A percentile compares a stretch with the other conserved stretches of the same genome.
Evolutionary conservation across 306 rosid genomes (phyloP).

Genomic region (Corylus americana): DNA sequence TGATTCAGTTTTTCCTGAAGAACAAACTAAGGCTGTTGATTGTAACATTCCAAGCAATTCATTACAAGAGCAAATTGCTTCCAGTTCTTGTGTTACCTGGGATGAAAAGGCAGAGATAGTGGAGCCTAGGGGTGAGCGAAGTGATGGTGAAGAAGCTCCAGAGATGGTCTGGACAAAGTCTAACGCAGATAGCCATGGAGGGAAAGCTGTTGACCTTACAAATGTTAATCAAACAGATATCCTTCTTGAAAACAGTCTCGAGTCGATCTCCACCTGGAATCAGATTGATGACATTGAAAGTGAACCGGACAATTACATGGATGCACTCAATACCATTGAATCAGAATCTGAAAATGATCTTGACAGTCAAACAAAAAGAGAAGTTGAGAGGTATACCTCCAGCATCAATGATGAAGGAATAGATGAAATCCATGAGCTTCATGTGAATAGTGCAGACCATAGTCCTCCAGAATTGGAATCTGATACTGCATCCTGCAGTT

Average conservation of each 20-base stretch:
- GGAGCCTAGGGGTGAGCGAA: constrained; percentile 50
- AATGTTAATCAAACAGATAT: constrained; percentile 22
- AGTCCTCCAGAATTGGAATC: constrained; percentile 43
- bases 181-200: constrained; percentile 32
- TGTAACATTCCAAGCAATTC: constrained; percentile 51
- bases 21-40: constrained; percentile 34
- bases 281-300: constrained; percentile 70
- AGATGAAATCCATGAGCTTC: constrained; percentile 39
- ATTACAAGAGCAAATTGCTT: constrained; percentile 56
- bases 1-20: constrained; percentile 45
- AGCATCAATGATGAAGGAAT: constrained; percentile 31
- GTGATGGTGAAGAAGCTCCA: constrained; percentile 43
- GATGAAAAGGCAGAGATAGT: constrained; percentile 87
- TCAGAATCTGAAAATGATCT: constrained; percentile 81
- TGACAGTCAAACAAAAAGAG: constrained; percentile 74
- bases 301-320: constrained; percentile 79
- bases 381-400: constrained; percentile 41
- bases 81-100: constrained; percentile 76
- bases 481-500: constrained; percentile 35
- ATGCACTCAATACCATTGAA: constrained; percentile 90
- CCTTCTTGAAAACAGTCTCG: constrained; percentile 24
- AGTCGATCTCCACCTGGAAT: constrained; percentile 35
- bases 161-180: constrained; percentile 37
- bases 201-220: constrained; percentile 24
- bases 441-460: constrained; percentile 37